Evolutionary conservation across 768 basidiomycete genomes (phyloP).

Genomic region (Trametes cingulata): DNA sequence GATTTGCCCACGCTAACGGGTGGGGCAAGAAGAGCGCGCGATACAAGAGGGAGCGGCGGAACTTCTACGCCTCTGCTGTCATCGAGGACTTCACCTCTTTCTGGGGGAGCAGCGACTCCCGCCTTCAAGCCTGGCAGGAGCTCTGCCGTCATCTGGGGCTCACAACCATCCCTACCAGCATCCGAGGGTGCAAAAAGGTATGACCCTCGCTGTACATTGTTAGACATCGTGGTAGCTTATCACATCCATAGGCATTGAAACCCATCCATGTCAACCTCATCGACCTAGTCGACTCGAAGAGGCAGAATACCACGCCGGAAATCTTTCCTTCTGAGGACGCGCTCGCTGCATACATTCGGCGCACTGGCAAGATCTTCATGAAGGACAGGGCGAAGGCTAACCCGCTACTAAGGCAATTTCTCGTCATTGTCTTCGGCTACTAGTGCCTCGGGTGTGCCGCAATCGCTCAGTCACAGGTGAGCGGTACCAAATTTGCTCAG

Average conservation of each 20-base stretch:
- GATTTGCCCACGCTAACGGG: background rate
- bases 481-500: background rate
- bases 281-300: conserved; percentile 8
- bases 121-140: background rate
- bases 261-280: background rate
- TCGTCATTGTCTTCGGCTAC: background rate
- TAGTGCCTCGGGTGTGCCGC: too few relatives aligned
- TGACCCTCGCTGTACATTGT: background rate
- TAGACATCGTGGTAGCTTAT: background rate
- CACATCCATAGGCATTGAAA: background rate
- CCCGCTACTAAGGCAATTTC: conserved; percentile 6
- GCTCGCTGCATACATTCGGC: background rate
- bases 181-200: background rate
- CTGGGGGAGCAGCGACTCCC: conserved; percentile 3
- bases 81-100: background rate
- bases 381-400: conserved; percentile 5
- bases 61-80: conserved; percentile 1
- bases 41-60: background rate
- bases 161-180: background rate
- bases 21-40: background rate
- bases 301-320: background rate
- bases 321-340: background rate
- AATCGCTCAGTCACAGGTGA: background rate
- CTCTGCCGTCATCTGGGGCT: background rate
- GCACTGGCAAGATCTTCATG: background rate